phyloP scores from a whole-genome alignment of 768 basidiomycete species.

The Dacryopinax primogenitus region DNA sequence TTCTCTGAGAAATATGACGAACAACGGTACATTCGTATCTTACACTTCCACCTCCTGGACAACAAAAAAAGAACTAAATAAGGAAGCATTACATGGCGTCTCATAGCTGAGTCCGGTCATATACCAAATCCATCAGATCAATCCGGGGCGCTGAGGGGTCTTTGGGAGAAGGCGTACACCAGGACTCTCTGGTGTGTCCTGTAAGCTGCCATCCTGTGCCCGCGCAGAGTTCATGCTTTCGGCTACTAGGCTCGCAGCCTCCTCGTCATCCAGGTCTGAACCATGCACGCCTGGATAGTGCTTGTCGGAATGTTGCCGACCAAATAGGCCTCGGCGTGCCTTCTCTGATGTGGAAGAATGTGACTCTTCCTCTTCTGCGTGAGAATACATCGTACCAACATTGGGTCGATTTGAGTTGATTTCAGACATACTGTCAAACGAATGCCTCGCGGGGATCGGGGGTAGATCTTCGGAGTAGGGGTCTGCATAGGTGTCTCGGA shows the following conservation, averaged over 20 bases:
- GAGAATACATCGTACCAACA: background rate
- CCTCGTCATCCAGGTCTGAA: background rate
- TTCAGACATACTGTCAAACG: background rate
- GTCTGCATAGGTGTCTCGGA: background rate
- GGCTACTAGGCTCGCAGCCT: conserved; percentile 1
- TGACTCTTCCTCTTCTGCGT: background rate
- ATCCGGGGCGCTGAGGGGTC: background rate
- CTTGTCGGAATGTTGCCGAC: background rate
- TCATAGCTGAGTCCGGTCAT: background rate
- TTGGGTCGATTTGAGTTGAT: conserved; percentile 2
- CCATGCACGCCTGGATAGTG: conserved; percentile 4
- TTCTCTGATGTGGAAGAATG: background rate
- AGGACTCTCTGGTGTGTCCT: background rate
- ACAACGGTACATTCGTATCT: background rate
- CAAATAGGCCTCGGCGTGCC: background rate
- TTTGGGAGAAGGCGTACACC: background rate
- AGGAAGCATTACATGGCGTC: background rate
- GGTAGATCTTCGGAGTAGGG: conserved; percentile 1
- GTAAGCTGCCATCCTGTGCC: conserved; percentile 6
- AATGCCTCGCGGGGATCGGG: background rate
- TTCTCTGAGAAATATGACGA: too few relatives aligned
- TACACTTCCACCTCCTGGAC: background rate
- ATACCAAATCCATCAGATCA: background rate
- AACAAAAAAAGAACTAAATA: background rate
- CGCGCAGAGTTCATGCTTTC: conserved; percentile 7